A percentile compares a stretch with the other conserved stretches of the same genome.
Evolutionary conservation across 257 asterid genomes (phyloP).

Genomic region (Solanum lycopersicoides): DNA sequence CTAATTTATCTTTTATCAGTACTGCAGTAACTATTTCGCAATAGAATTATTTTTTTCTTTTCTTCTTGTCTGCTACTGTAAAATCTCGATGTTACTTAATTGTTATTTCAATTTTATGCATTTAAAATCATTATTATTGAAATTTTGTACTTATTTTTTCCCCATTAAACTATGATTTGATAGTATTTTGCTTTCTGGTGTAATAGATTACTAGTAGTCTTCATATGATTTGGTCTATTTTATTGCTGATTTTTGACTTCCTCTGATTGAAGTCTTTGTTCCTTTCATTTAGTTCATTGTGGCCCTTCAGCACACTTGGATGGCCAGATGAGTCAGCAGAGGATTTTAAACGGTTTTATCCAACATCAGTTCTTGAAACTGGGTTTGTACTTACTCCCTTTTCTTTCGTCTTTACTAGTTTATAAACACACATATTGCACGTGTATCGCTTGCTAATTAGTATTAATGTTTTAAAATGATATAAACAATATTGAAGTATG

Average conservation of each 20-base stretch:
- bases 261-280: conserved; percentile 8
- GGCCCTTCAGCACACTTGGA: conserved; percentile 99
- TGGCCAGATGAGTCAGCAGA: conserved; percentile 89
- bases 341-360: conserved; percentile 77
- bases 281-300: conserved; percentile 52
- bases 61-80: neutral
- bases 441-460: neutral
- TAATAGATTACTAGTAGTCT: neutral
- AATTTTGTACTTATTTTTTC: neutral
- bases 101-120: neutral
- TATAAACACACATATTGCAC: neutral
- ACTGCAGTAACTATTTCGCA: neutral
- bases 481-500: neutral
- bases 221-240: neutral
- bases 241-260: neutral
- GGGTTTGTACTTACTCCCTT: conserved; percentile 36
- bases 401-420: neutral
- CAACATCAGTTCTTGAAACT: conserved; percentile 92
- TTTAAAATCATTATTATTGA: neutral
- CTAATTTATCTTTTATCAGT: neutral
- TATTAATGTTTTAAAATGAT: neutral
- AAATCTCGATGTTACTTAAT: neutral
- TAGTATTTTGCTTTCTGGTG: neutral
- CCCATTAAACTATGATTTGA: neutral
- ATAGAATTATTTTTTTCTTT: neutral